A percentile compares a stretch with the other conserved stretches of the same genome.
phyloP scores from a whole-genome alignment of 352 stramenopile species.

The Phytopythium boreale region DNA sequence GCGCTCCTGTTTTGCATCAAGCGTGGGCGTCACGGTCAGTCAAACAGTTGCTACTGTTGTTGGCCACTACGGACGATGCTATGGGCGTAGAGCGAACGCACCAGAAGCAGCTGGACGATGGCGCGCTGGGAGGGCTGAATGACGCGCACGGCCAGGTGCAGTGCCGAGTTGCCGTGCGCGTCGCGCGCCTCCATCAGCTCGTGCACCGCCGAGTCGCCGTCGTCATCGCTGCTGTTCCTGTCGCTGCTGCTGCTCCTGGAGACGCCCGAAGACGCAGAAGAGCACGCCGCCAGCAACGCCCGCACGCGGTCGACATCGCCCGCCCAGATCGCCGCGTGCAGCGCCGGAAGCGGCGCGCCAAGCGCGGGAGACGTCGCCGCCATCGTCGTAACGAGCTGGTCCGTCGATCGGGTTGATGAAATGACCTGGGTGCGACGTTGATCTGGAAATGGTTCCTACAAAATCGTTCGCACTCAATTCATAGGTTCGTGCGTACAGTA shows the following conservation, averaged over 20 bases:
- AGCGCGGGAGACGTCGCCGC: background rate
- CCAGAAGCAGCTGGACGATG: slow-evolving; percentile 60
- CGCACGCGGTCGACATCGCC: slow-evolving; percentile 40
- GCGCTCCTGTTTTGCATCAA: slow-evolving; percentile 1
- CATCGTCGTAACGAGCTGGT: background rate
- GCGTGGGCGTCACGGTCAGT: background rate
- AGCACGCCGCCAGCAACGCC: slow-evolving; percentile 17
- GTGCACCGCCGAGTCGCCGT: slow-evolving; percentile 17
- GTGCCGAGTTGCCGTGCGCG: slow-evolving; percentile 55
- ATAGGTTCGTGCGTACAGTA: too few relatives aligned
- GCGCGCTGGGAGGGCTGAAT: slow-evolving; percentile 55
- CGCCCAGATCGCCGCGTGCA: slow-evolving; percentile 75
- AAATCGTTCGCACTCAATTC: too few relatives aligned
- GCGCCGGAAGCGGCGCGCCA: slow-evolving; percentile 16
- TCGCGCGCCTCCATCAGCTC: slow-evolving; percentile 56
- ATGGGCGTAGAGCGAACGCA: slow-evolving; percentile 10
- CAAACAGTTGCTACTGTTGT: too few relatives aligned
- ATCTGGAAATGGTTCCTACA: too few relatives aligned
- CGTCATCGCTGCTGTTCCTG: slow-evolving; percentile 2
- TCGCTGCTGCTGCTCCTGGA: background rate
- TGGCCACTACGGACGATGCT: too few relatives aligned
- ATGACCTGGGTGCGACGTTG: too few relatives aligned
- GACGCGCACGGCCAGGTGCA: slow-evolving; percentile 71
- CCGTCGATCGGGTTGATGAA: background rate
- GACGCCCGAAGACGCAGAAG: slow-evolving; percentile 11